A percentile compares a stretch with the other conserved stretches of the same genome.
These are phyloP conservation scores for Exophiala spinifera DNA, from an alignment of 2,329 filamentous ascomycete genomes.

Conservation along the genomic window DNA sequence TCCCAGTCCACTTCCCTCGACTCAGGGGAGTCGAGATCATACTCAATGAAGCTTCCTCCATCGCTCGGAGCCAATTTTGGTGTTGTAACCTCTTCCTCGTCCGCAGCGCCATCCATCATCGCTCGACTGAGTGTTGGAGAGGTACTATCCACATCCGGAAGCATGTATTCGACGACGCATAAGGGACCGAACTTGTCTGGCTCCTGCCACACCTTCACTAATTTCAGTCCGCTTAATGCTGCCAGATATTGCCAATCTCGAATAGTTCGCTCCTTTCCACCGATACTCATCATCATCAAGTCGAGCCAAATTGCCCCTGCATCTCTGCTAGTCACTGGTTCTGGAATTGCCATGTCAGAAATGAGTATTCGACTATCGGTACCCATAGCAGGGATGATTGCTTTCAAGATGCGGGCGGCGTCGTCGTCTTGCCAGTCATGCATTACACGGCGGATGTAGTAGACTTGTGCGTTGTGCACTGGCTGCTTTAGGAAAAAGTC, in stretches of 20 bases:
- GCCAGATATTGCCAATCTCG: conserved; percentile 26
- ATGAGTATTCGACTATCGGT: conserved; percentile 30
- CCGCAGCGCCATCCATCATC: background rate
- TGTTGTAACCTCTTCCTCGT: conserved; percentile 2
- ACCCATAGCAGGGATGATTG: conserved; percentile 26
- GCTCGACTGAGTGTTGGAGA: background rate
- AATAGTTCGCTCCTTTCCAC: conserved; percentile 33
- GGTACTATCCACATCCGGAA: background rate
- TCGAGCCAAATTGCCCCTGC: conserved; percentile 34
- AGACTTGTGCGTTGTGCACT: conserved; percentile 31
- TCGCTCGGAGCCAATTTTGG: conserved; percentile 1
- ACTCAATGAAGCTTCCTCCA: background rate
- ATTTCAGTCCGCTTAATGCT: conserved; percentile 7
- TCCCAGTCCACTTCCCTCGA: conserved; percentile 8
- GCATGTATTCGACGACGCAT: conserved; percentile 9
- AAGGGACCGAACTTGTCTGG: conserved; percentile 11
- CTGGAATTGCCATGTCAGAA: conserved; percentile 30
- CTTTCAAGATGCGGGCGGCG: conserved; percentile 30
- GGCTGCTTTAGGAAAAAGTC: conserved; percentile 33
- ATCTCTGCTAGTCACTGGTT: conserved; percentile 25
- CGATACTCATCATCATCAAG: conserved; percentile 33
- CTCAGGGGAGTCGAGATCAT: background rate
- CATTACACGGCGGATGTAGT: conserved; percentile 30
- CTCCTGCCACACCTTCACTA: conserved; percentile 7
- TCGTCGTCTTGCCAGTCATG: conserved; percentile 31